Base-by-base conservation (phyloP, 2,329 filamentous ascomycete genomes). In the Colletotrichum spaethianum region DNA sequence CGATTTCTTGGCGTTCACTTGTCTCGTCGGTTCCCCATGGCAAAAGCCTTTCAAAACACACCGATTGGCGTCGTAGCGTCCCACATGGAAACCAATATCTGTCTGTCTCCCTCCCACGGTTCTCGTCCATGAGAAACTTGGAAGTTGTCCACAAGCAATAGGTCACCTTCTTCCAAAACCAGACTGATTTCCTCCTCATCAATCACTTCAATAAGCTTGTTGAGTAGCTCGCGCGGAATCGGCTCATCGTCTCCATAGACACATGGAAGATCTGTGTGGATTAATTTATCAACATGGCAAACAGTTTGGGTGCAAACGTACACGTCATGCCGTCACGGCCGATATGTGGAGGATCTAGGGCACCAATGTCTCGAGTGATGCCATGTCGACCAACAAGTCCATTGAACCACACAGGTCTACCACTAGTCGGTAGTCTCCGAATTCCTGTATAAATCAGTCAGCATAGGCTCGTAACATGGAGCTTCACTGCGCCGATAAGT, bases 141-240 rank as follows among this genome's bases (percentile, higher is more conserved):
- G 48, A 73, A 75, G 56, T 76, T 76, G 7, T 76, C 74, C 20
- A 75, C 70, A 11, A 76, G 59, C 31, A 76, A 38, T 2, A 74
- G 38, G 48, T 76, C 72, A 3, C 74, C 75, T 18, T 74, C 67
- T 33, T 75, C 74, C 9, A 75, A 56, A 1, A 38, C 40, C 2
- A 75, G n/a, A 44, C 65, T 61, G 33, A 75, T 75, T 52, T 75
- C 75, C 44, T 75, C 75, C 40, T 68, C 56, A 7, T 74, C 53
- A 28, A 73, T 73, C 1, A 74, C 73, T n/a, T 73, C 73, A 23
- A 75, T 71, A 28, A 73, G 48, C 44, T 73, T 75, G 48, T 74
- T 60, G 3, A 74, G 63, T 8, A 70, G 61, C 9, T 65, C 26
- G 1, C 69, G 57, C 4, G 74, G 72, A 36, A 75, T 74, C 5